These are phyloP conservation scores for Alternaria arborescens DNA, from an alignment of 2,329 filamentous ascomycete species.

Conservation along the genomic window DNA sequence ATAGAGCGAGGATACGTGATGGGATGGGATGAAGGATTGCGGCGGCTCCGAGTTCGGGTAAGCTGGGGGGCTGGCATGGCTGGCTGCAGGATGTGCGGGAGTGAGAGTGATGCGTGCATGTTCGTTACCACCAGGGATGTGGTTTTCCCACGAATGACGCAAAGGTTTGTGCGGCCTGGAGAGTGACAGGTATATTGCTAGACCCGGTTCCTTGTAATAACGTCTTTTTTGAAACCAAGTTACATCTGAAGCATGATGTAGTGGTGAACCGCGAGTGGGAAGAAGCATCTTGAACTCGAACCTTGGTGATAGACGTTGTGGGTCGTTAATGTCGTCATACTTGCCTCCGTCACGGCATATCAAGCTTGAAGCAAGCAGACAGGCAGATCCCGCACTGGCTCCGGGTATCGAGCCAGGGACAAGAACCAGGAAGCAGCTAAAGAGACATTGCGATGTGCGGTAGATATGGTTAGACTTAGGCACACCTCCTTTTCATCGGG, in stretches of 20 bases:
- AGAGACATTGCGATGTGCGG: constrained; percentile 14
- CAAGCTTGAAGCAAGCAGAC: constrained; percentile 10
- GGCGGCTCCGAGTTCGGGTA: constrained; percentile 3
- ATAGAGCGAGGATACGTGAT: constrained; percentile 7
- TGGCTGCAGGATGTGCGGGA: constrained; percentile 4
- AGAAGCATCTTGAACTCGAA: background rate
- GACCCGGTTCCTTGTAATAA: background rate
- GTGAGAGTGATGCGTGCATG: constrained; percentile 1
- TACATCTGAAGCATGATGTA: background rate
- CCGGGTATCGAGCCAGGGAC: constrained; percentile 9
- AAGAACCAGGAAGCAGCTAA: constrained; percentile 1
- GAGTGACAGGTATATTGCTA: constrained; percentile 1
- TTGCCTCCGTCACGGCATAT: constrained; percentile 11
- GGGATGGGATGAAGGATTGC: constrained; percentile 6
- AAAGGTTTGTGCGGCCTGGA: background rate
- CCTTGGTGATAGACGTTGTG: constrained; percentile 19
- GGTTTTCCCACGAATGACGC: constrained; percentile 7
- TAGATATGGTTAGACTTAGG: background rate
- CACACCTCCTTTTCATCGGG: constrained; percentile 2
- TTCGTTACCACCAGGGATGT: constrained; percentile 4
- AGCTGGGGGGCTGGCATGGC: constrained; percentile 5
- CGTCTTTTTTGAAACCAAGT: background rate
- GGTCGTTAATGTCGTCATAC: constrained; percentile 19
- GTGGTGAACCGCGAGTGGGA: background rate
- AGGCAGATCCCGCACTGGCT: constrained; percentile 10